These are phyloP conservation scores for Syzygium syzygioides DNA, from an alignment of 441 rosid species.

Conservation along the genomic window DNA sequence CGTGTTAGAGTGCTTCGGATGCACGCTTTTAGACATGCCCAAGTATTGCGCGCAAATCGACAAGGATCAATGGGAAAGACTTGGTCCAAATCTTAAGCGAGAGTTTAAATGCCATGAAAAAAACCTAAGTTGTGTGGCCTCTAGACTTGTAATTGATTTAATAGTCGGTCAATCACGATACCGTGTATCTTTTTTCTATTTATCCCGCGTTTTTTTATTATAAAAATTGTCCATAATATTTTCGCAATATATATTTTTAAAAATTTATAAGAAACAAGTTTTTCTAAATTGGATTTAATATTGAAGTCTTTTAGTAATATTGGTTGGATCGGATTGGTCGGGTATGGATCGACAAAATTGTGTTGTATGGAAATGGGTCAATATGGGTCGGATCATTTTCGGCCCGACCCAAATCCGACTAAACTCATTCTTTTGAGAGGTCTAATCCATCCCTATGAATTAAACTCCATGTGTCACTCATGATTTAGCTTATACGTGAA, in stretches of 20 bases:
- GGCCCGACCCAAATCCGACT: no score
- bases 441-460: no score
- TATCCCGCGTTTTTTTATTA: accelerated
- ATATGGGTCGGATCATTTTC: no score
- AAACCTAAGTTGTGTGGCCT: background rate
- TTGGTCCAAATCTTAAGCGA: background rate
- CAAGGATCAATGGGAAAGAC: background rate
- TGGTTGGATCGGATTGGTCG: no score
- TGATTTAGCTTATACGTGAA: accelerated
- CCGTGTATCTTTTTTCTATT: accelerated
- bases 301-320: no score
- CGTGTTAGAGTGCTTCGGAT: background rate
- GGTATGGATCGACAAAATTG: no score
- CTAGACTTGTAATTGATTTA: background rate
- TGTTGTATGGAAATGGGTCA: no score
- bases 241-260: no score
- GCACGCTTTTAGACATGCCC: background rate
- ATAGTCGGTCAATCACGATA: accelerated
- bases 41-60: background rate
- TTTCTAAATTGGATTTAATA: no score
- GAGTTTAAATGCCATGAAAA: background rate
- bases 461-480: accelerated
- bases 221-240: background rate
- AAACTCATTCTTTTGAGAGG: no score
- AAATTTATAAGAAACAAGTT: no score